Percentiles rank a stretch among this genome's conserved stretches.
Evolutionary conservation across 352 stramenopile species (phyloP).

Genomic region (Pythium brachiatum): DNA sequence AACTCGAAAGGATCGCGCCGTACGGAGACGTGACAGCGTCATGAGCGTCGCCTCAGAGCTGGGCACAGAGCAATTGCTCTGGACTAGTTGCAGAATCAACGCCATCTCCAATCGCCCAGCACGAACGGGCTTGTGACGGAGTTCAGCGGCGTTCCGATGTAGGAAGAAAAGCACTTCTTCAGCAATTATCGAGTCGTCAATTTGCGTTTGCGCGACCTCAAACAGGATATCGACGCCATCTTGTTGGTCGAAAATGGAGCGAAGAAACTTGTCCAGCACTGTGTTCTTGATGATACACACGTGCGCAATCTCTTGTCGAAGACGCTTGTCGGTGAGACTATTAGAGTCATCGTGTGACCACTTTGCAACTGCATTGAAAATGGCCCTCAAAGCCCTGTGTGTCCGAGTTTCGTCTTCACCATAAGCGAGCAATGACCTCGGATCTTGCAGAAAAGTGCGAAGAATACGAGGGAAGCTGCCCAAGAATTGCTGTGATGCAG

Average conservation of each 20-base stretch:
- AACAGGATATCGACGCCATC: conserved; percentile 9
- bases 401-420: background rate
- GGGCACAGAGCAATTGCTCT: background rate
- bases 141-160: background rate
- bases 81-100: conserved; percentile 7
- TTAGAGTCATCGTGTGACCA: background rate
- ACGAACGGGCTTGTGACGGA: conserved; percentile 14
- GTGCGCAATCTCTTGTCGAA: background rate
- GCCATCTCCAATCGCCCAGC: conserved; percentile 4
- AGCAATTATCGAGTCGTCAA: background rate
- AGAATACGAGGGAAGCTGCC: background rate
- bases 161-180: conserved; percentile 12
- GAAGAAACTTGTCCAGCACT: background rate
- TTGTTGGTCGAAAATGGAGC: background rate
- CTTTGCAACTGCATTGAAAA: background rate
- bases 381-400: background rate
- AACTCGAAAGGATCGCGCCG: background rate
- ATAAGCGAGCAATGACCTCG: background rate
- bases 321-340: background rate
- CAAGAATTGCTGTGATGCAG: background rate
- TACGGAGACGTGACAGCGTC: background rate
- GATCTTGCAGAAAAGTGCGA: background rate
- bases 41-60: background rate
- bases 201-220: background rate
- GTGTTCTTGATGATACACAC: background rate